Conservation (phyloP, 2,329 filamentous ascomycete species). For the Ophiostoma quercus region DNA sequence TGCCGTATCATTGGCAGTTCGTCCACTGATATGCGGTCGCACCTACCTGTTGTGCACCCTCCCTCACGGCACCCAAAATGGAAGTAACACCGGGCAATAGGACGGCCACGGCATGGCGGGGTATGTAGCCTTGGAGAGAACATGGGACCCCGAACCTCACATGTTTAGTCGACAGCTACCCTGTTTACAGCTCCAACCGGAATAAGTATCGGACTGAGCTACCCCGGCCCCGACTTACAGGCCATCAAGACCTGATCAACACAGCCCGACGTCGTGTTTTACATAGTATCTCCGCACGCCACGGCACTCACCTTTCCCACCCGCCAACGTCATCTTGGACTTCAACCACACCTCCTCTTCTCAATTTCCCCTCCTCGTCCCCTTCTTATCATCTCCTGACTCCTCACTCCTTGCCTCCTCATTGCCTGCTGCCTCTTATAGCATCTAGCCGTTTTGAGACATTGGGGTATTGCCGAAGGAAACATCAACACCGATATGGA, state of each 20-base stretch:
- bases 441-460: not conserved
- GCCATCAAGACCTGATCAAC: not conserved
- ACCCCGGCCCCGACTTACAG: not conserved
- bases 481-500: not conserved
- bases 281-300: not conserved
- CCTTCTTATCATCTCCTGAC: not conserved
- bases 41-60: not conserved
- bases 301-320: not conserved
- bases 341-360: not conserved
- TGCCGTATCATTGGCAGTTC: not conserved
- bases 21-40: not conserved
- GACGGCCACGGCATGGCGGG: not conserved
- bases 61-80: conserved; percentile 7
- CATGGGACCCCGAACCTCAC: conserved; percentile 3
- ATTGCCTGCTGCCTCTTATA: not conserved
- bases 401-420: not conserved
- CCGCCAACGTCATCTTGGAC: not conserved
- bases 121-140: not conserved
- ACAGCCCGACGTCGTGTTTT: not conserved
- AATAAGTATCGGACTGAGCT: conserved; percentile 9
- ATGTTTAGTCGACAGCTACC: not conserved
- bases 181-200: not conserved
- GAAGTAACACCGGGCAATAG: not conserved
- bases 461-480: conserved; percentile 1
- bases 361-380: not conserved